Percentiles rank a stretch among this genome's conserved stretches.
Evolutionary conservation across 768 basidiomycete genomes (phyloP).

Genomic region (Tulasnella sp.): DNA sequence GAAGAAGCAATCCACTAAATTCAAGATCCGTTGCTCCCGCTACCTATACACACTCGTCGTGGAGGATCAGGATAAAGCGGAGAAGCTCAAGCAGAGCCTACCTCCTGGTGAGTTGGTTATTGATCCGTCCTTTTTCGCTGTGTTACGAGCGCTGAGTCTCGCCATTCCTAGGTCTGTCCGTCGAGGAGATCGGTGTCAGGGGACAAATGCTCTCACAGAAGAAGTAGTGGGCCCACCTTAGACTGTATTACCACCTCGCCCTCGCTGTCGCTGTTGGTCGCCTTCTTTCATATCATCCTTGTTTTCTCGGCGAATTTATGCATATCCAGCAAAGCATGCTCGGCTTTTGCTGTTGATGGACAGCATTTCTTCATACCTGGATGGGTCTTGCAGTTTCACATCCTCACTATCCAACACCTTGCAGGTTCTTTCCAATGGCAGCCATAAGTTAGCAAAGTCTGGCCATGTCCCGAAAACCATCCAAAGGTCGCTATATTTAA

Average conservation of each 20-base stretch:
- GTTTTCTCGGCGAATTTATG: too few relatives aligned
- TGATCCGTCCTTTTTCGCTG: neutral
- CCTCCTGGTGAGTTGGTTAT: constrained; percentile 86
- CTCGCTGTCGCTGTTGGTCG: neutral
- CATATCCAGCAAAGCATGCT: too few relatives aligned
- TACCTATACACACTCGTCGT: constrained; percentile 96
- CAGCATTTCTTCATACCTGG: too few relatives aligned
- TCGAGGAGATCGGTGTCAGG: neutral
- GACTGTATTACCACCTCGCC: neutral
- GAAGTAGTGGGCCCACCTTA: neutral
- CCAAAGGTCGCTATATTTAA: too few relatives aligned
- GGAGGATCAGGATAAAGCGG: constrained; percentile 96
- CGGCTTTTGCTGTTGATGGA: too few relatives aligned
- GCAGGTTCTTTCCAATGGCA: too few relatives aligned
- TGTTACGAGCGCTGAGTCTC: neutral
- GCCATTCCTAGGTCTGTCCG: neutral
- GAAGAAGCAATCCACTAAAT: constrained; percentile 75
- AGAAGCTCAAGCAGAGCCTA: constrained; percentile 89
- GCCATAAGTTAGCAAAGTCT: too few relatives aligned
- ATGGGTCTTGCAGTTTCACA: too few relatives aligned
- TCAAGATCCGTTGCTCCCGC: constrained; percentile 95
- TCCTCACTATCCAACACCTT: too few relatives aligned
- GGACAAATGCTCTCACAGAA: neutral
- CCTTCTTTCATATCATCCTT: neutral
- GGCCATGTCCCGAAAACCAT: too few relatives aligned